These are phyloP conservation scores for Psilocybe subaeruginosa DNA, from an alignment of 768 basidiomycete species.

Conservation along the genomic window DNA sequence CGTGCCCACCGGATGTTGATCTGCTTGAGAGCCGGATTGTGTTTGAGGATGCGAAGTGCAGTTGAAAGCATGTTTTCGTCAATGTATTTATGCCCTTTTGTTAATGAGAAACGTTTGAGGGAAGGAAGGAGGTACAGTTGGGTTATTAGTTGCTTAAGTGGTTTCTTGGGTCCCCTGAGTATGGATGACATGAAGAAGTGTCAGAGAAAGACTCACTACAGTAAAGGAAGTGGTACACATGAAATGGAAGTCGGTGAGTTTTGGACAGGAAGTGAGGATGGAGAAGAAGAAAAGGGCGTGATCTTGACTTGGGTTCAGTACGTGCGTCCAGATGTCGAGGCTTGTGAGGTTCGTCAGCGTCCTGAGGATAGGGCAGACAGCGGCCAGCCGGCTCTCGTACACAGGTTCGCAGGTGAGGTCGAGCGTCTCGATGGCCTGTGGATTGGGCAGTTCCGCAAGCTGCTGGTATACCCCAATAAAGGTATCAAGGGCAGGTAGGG, in stretches of 20 bases:
- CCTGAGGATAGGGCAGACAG: constrained; percentile 36
- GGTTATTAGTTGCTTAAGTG: constrained; percentile 41
- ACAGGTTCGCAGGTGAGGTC: constrained; percentile 55
- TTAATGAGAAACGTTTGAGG: constrained; percentile 48
- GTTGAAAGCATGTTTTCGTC: constrained; percentile 49
- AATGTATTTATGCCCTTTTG: constrained; percentile 49
- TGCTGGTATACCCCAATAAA: constrained; percentile 54
- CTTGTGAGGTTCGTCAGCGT: constrained; percentile 39
- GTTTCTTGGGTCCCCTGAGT: constrained; percentile 34
- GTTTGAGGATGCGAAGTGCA: constrained; percentile 38
- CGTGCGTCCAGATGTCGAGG: constrained; percentile 52
- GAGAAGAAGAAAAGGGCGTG: constrained; percentile 36
- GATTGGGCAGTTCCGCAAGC: constrained; percentile 40
- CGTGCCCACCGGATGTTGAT: constrained; percentile 53
- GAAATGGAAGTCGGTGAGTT: constrained; percentile 49
- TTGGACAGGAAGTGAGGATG: constrained; percentile 38
- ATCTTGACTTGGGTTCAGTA: constrained; percentile 35
- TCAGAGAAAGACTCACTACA: constrained; percentile 30
- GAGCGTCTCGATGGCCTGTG: constrained; percentile 38
- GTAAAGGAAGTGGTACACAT: constrained; percentile 54
- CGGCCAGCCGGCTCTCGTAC: constrained; percentile 36
- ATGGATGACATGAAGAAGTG: neutral
- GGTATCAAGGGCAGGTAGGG: constrained; percentile 38
- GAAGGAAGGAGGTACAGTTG: constrained; percentile 40
- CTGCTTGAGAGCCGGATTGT: constrained; percentile 37